phyloP scores from a whole-genome alignment of 192 early-diverging fungal genomes.

The Entomortierella chlamydospora region DNA sequence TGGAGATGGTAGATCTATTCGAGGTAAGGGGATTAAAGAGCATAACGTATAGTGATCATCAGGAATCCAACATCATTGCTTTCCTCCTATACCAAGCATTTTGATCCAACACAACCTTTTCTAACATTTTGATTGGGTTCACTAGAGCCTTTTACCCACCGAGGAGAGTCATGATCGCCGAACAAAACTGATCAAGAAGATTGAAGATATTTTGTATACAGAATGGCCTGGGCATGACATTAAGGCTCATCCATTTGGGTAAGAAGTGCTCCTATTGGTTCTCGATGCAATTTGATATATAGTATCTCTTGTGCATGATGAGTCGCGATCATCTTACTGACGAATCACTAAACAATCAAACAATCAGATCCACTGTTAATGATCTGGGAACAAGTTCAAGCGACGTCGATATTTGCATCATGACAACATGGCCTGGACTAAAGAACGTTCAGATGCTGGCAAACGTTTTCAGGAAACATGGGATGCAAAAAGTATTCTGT shows the following conservation, averaged over 20 bases:
- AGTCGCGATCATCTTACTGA: no score
- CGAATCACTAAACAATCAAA: not conserved
- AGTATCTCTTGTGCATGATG: constrained; percentile 3
- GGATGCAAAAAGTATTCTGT: constrained; percentile 83
- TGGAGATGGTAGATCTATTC: constrained; percentile 52
- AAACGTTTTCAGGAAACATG: constrained; percentile 77
- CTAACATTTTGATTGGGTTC: not conserved
- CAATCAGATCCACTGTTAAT: constrained; percentile 83
- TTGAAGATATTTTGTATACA: constrained; percentile 77
- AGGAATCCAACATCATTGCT: not conserved
- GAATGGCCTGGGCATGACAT: constrained; percentile 89
- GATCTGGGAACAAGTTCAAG: constrained; percentile 84
- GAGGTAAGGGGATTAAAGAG: constrained; percentile 10
- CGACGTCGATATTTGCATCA: constrained; percentile 95
- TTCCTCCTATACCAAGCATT: not conserved
- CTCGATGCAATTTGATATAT: not conserved
- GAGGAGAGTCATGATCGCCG: constrained; percentile 75
- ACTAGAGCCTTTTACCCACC: constrained; percentile 68
- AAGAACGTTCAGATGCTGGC: constrained; percentile 81
- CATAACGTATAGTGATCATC: not conserved
- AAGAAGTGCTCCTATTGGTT: constrained; percentile 19
- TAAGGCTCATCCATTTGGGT: constrained; percentile 90
- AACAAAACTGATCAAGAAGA: constrained; percentile 78
- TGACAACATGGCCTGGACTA: constrained; percentile 84
- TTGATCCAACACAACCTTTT: not conserved